A percentile compares a stretch with the other conserved stretches of the same genome.
phyloP scores from a whole-genome alignment of 1,284 basidiomycete genomes.

The Cutaneotrichosporon sp. region DNA sequence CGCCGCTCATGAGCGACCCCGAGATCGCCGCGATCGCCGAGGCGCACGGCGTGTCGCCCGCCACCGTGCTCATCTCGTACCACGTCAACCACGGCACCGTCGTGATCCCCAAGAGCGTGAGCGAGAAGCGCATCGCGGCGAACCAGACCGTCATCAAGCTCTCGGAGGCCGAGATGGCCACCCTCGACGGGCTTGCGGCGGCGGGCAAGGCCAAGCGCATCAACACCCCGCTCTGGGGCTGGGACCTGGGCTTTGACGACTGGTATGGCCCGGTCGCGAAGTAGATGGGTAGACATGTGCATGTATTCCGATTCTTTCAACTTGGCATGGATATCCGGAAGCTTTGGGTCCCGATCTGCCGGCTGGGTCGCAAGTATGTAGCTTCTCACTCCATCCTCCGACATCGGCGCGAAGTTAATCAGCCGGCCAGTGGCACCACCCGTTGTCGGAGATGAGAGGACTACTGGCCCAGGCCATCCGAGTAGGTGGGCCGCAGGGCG shows the following conservation, averaged over 20 bases:
- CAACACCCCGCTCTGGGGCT: slow-evolving; percentile 42
- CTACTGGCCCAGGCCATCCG: too few relatives aligned
- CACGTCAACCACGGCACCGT: slow-evolving; percentile 56
- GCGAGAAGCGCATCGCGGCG: slow-evolving; percentile 54
- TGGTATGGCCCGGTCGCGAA: slow-evolving; percentile 29
- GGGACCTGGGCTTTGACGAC: slow-evolving; percentile 39
- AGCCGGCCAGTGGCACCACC: too few relatives aligned
- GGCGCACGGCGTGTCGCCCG: slow-evolving; percentile 45
- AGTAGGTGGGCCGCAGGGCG: too few relatives aligned
- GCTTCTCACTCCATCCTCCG: too few relatives aligned
- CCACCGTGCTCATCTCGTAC: slow-evolving; percentile 59
- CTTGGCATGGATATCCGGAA: neutral
- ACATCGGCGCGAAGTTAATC: too few relatives aligned
- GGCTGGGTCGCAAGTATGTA: too few relatives aligned
- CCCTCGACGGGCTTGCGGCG: slow-evolving; percentile 57
- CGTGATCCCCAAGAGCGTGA: slow-evolving; percentile 58
- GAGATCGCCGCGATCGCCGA: slow-evolving; percentile 48
- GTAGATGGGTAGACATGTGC: neutral
- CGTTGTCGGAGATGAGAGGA: too few relatives aligned
- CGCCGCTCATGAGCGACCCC: slow-evolving; percentile 54
- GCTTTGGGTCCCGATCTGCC: neutral
- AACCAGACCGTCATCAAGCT: slow-evolving; percentile 57
- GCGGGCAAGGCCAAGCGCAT: slow-evolving; percentile 51
- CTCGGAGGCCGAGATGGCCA: slow-evolving; percentile 52
- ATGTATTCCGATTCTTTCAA: neutral